Conservation (phyloP, 345 rosid genomes). For the Corymbia maculata region DNA sequence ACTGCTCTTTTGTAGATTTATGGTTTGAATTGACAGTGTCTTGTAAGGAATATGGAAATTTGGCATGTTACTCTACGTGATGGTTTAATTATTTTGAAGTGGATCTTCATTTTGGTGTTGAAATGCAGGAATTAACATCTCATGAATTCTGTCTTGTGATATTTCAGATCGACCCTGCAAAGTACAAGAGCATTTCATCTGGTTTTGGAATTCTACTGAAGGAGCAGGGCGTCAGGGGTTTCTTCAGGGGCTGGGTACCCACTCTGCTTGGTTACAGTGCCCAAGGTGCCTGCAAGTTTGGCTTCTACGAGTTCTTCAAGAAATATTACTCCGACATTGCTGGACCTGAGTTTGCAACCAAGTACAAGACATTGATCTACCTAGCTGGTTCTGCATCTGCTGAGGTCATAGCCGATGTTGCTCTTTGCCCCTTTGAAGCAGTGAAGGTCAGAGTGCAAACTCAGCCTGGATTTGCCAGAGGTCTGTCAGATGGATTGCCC, state of each 20-base stretch:
- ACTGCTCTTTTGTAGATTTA: background rate
- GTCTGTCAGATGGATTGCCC: conserved; percentile 87
- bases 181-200: conserved; percentile 70
- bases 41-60: background rate
- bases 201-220: conserved; percentile 70
- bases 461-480: conserved; percentile 92
- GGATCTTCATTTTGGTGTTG: background rate
- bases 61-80: background rate
- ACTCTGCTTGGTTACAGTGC: conserved; percentile 89
- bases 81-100: background rate
- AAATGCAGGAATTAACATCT: background rate
- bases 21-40: background rate
- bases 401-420: conserved; percentile 82
- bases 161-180: conserved; percentile 72
- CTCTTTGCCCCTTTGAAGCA: conserved; percentile 95
- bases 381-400: conserved; percentile 96
- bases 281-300: conserved; percentile 90
- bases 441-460: conserved; percentile 96
- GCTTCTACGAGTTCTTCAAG: conserved; percentile 86
- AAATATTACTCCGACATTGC: conserved; percentile 90
- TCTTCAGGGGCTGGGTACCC: conserved; percentile 89
- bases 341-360: conserved; percentile 81
- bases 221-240: conserved; percentile 82
- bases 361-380: conserved; percentile 84
- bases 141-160: background rate